Conservation (phyloP, 306 rosid species). For the Medicago lupulina region DNA sequence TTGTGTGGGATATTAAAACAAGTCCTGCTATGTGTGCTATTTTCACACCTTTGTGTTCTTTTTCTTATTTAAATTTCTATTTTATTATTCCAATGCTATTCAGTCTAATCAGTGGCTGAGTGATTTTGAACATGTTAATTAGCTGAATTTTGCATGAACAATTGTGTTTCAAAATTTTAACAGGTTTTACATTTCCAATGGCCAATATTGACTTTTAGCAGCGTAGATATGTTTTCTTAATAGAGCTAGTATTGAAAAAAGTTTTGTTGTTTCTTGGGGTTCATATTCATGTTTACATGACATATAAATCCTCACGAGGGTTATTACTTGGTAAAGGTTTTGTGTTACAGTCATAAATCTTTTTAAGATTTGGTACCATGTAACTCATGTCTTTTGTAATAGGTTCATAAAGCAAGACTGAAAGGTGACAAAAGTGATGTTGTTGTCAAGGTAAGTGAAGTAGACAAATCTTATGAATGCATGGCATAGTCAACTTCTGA, state of each 20-base stretch:
- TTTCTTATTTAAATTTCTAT: conserved; percentile 32
- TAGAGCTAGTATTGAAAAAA: background rate
- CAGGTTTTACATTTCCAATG: background rate
- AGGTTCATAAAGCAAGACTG: conserved; percentile 93
- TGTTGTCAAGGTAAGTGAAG: conserved; percentile 84
- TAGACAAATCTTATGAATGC: conserved; percentile 23
- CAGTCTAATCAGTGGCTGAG: conserved; percentile 12
- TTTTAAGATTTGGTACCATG: conserved; percentile 29
- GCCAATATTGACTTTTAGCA: background rate
- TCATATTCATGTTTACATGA: conserved; percentile 32
- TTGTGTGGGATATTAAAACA: background rate
- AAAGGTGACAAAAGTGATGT: conserved; percentile 76
- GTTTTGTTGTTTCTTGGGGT: conserved; percentile 13
- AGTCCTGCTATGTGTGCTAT: conserved; percentile 5
- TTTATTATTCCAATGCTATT: conserved; percentile 6
- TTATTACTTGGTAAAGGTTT: conserved; percentile 22
- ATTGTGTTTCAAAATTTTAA: conserved; percentile 11
- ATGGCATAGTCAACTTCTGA: conserved; percentile 41
- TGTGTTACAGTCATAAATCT: conserved; percentile 28
- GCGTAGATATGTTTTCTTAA: background rate
- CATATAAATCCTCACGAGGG: conserved; percentile 30
- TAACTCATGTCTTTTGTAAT: conserved; percentile 42
- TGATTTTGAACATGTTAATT: conserved; percentile 17
- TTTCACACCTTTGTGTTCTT: background rate
- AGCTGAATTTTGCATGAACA: background rate